Percentiles rank a stretch among this genome's conserved stretches.
phyloP scores from a whole-genome alignment of 1,284 basidiomycete species.

The Schizophyllum amplum region DNA sequence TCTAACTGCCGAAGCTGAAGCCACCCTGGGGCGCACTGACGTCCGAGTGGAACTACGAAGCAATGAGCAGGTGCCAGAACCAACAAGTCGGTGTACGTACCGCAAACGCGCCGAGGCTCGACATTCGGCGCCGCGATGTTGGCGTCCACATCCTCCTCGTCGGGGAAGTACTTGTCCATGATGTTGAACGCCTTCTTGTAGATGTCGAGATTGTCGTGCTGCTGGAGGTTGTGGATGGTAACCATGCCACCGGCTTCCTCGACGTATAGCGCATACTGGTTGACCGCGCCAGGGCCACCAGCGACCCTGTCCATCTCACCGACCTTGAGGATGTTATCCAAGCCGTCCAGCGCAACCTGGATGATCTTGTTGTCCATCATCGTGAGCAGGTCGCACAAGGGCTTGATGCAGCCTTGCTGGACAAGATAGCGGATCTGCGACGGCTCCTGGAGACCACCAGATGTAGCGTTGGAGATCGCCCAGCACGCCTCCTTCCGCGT shows the following conservation, averaged over 20 bases:
- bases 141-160: constrained; percentile 78
- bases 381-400: constrained; percentile 90
- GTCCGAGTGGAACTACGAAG: constrained; percentile 65
- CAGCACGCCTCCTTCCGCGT: constrained; percentile 99
- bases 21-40: constrained; percentile 87
- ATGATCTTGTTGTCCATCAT: constrained; percentile 99
- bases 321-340: constrained; percentile 98
- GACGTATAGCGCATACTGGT: constrained; percentile 91
- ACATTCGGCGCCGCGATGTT: constrained; percentile 77
- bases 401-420: constrained; percentile 96
- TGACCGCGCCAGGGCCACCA: constrained; percentile 76
- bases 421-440: constrained; percentile 98
- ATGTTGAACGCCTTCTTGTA: constrained; percentile 99
- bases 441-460: constrained; percentile 95
- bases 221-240: constrained; percentile 97
- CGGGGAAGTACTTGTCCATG: constrained; percentile 94
- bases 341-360: constrained; percentile 93
- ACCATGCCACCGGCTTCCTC: constrained; percentile 99
- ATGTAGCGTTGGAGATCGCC: constrained; percentile 99
- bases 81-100: constrained; percentile 33
- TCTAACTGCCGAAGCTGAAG: constrained; percentile 71
- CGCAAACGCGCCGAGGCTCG: constrained; percentile 88
- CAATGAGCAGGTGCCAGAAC: constrained; percentile 18
- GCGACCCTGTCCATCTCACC: constrained; percentile 94
- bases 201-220: constrained; percentile 99